Base-by-base conservation (phyloP, 2,329 filamentous ascomycete species). In the Orbilia blumenaviensis region DNA sequence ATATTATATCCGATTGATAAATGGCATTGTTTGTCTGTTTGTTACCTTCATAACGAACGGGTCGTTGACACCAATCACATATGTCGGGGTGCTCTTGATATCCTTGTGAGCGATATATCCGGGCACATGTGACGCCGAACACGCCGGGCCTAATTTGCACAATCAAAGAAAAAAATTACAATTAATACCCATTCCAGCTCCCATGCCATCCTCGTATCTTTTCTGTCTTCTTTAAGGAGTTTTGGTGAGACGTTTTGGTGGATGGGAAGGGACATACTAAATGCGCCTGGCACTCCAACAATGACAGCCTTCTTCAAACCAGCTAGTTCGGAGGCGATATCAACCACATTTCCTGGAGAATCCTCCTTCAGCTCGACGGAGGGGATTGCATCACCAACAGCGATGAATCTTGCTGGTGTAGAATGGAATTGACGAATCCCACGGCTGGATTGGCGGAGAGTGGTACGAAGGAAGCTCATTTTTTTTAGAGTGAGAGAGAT, bases 301-400 rank as follows among this genome's bases (percentile, higher is more conserved):
- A 80, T 77, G 56, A 80, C 69, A 1, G 78, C 79, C 56, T 79
- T 78, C 61, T 77, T 78, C 42, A 78, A 74, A n/a, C 77, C 78
- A 14, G 73, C 82, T 78, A 96, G 87, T 85, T 96, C 92, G 78
- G 91, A 87, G 80, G 91, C 89, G 74, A 98, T 87, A 84, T 92
- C 94, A 83, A 98, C 89, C 84, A 94, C 95, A 87, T 93, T 96
- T 77, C 92, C 77, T 0, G 94, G 94, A n/a, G 91, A 93, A 84
- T 88, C 87, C 85, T 98, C 92, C 78, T 90, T 90, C 80, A 97
- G 87, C 78, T 93, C 89, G 71, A 94, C 84, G 83, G 89, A 85
- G 48, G 94, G 95, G 66, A 98, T 86, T 79, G 87, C 84, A 83
- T 97, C 93, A 81, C 94, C 94, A 75, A 89, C 89, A 80, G 91